Conservation (phyloP, 2,329 filamentous ascomycete species). For the Amphichorda felina region DNA sequence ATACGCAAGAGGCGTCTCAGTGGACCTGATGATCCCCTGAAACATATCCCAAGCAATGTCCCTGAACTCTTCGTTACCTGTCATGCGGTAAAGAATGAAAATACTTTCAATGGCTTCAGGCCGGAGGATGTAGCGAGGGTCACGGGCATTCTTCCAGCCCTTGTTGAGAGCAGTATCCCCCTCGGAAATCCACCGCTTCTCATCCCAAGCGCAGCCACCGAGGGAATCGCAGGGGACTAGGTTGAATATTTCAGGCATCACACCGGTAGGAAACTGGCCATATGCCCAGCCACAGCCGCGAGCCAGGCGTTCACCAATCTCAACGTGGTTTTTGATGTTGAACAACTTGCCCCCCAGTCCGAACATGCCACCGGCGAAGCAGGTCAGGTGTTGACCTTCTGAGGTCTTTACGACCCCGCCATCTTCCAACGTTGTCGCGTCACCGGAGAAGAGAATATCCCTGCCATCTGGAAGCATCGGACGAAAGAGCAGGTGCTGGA, state of each 20-base stretch:
- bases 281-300: constrained; percentile 48
- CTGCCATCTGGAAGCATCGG: constrained; percentile 47
- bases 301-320: constrained; percentile 34
- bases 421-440: constrained; percentile 20
- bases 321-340: constrained; percentile 30
- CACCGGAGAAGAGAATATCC: constrained; percentile 53
- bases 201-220: constrained; percentile 18
- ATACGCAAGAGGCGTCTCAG: constrained; percentile 48
- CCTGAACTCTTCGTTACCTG: constrained; percentile 52
- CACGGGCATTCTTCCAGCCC: constrained; percentile 49
- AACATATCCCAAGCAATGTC: constrained; percentile 69
- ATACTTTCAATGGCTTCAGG: constrained; percentile 70
- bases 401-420: constrained; percentile 10
- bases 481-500: constrained; percentile 51
- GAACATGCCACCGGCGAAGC: constrained; percentile 59
- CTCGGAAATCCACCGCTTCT: constrained; percentile 13
- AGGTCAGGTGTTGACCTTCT: constrained; percentile 28
- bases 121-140: constrained; percentile 35
- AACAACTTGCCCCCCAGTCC: constrained; percentile 52
- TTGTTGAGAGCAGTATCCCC: constrained; percentile 21
- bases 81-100: constrained; percentile 66
- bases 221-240: constrained; percentile 30
- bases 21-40: constrained; percentile 43
- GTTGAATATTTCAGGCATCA: constrained; percentile 46
- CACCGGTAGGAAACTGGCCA: constrained; percentile 35